A percentile compares a stretch with the other conserved stretches of the same genome.
Evolutionary conservation across 1,284 basidiomycete genomes (phyloP).

Genomic region (Boletellus sp.): DNA sequence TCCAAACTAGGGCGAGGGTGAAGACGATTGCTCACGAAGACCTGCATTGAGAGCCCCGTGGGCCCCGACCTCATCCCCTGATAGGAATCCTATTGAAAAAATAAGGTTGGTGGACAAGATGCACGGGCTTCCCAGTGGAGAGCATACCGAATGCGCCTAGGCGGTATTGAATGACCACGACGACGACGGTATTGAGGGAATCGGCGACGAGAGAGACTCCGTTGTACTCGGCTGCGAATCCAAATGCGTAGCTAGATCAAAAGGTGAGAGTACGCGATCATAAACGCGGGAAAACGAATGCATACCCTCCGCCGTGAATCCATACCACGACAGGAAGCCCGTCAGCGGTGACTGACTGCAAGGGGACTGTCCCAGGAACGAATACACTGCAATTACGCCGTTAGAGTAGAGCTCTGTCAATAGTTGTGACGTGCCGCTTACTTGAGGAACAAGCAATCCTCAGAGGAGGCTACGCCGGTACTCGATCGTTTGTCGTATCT

Average conservation of each 20-base stretch:
- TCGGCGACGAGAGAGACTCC: conserved; percentile 17
- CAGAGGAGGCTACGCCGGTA: conserved; percentile 3
- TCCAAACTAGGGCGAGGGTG: not conserved
- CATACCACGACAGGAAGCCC: conserved; percentile 19
- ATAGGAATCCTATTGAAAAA: conserved; percentile 24
- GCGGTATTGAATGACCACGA: conserved; percentile 41
- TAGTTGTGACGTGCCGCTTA: conserved; percentile 2
- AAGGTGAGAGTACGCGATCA: not conserved
- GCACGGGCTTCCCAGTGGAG: not conserved
- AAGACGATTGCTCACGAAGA: conserved; percentile 21
- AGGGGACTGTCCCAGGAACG: conserved; percentile 5
- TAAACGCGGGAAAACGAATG: not conserved
- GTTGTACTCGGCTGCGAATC: conserved; percentile 10
- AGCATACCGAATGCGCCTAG: conserved; percentile 40
- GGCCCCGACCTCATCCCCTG: conserved; percentile 25
- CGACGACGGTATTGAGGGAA: conserved; percentile 30
- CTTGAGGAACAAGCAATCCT: conserved; percentile 25
- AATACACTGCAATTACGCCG: conserved; percentile 9
- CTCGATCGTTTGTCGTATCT: conserved; percentile 6
- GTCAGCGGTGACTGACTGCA: not conserved
- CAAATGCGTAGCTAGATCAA: conserved; percentile 5
- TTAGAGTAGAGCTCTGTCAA: not conserved
- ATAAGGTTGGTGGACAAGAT: not conserved
- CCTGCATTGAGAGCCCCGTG: conserved; percentile 31
- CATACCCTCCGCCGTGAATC: conserved; percentile 26